phyloP scores from a whole-genome alignment of 352 stramenopile genomes.

The Globisporangium uncinulatum region DNA sequence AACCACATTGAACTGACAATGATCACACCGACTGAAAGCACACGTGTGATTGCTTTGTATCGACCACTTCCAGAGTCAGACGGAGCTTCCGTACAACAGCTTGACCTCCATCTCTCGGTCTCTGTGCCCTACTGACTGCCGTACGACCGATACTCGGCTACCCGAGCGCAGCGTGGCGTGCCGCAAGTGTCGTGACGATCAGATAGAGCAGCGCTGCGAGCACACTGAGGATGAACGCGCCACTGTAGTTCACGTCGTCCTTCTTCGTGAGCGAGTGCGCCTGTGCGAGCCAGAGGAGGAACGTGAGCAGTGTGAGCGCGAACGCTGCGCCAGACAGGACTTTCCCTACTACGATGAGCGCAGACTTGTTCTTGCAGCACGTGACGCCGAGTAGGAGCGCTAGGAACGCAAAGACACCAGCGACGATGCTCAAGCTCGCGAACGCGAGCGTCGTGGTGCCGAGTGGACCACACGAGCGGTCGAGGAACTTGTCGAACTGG shows the following conservation, averaged over 20 bases:
- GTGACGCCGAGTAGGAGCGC: constrained; percentile 51
- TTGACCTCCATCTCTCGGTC: no score
- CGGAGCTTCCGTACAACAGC: no score
- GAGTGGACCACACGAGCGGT: constrained; percentile 47
- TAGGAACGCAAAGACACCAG: constrained; percentile 41
- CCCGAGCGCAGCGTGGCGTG: constrained; percentile 18
- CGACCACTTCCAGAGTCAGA: no score
- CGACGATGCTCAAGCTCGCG: constrained; percentile 30
- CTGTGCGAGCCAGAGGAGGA: constrained; percentile 57
- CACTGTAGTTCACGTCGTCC: constrained; percentile 51
- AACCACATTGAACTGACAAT: no score
- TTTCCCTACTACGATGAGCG: constrained; percentile 45
- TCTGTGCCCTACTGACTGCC: no score
- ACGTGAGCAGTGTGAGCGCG: constrained; percentile 42
- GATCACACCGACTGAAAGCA: no score
- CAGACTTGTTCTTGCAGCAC: constrained; percentile 67
- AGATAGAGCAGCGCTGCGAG: constrained; percentile 44
- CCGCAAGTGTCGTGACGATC: constrained; percentile 24
- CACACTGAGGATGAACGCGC: constrained; percentile 50
- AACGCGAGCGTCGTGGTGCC: constrained; percentile 42
- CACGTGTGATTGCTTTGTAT: no score
- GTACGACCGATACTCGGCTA: neutral
- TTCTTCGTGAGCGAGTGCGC: constrained; percentile 40
- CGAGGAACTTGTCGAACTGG: constrained; percentile 56
- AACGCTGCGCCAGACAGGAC: constrained; percentile 35